These are phyloP conservation scores for Fusarium coffeatum DNA, from an alignment of 2,329 filamentous ascomycete species.

Conservation along the genomic window DNA sequence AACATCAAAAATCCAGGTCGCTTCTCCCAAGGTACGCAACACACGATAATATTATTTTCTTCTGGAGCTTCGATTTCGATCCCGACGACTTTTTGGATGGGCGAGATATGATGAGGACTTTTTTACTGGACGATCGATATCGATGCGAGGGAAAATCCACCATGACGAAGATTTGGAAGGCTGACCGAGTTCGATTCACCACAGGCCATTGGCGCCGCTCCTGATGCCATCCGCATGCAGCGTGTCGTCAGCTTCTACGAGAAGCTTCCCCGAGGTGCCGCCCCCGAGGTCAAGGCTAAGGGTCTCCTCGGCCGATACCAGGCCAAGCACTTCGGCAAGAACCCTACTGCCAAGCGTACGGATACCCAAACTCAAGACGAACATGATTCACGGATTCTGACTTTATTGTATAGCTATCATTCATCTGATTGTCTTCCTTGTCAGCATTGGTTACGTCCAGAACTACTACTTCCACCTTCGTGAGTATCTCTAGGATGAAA, in stretches of 20 bases:
- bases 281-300: constrained; percentile 83
- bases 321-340: constrained; percentile 94
- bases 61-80: constrained; percentile 26
- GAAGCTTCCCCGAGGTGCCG: constrained; percentile 92
- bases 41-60: constrained; percentile 14
- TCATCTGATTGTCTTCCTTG: constrained; percentile 82
- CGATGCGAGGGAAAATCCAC: constrained; percentile 20
- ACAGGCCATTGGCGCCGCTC: constrained; percentile 92
- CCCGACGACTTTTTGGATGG: constrained; percentile 20
- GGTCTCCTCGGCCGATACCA: constrained; percentile 92
- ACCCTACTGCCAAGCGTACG: constrained; percentile 88
- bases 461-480: constrained; percentile 99
- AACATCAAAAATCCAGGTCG: constrained; percentile 68
- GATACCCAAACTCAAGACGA: constrained; percentile 43
- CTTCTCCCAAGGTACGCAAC: constrained; percentile 79
- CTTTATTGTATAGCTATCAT: constrained; percentile 75
- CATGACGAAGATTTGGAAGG: constrained; percentile 35
- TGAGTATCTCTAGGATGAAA: constrained; percentile 66
- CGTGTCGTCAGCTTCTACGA: constrained; percentile 99
- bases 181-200: constrained; percentile 51
- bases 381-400: constrained; percentile 24
- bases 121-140: constrained; percentile 14
- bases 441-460: constrained; percentile 90
- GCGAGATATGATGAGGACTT: constrained; percentile 23
- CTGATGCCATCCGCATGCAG: constrained; percentile 97